A percentile compares a stretch with the other conserved stretches of the same genome.
phyloP scores from a whole-genome alignment of 2,329 filamentous ascomycete genomes.

The Neofusicoccum sp. region DNA sequence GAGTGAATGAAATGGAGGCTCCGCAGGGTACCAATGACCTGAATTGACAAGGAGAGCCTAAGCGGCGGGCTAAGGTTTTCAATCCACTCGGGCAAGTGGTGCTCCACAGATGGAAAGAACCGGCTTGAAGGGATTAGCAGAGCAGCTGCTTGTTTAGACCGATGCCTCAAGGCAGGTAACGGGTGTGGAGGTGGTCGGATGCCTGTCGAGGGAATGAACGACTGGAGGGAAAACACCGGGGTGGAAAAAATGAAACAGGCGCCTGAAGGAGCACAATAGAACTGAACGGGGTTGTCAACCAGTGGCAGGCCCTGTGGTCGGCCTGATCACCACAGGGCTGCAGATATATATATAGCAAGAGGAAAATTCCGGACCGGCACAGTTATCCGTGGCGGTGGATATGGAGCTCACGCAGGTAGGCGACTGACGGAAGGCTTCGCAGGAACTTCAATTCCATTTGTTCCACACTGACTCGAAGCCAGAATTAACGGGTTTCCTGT shows the following conservation, averaged over 20 bases:
- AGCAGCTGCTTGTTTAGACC: too few species aligned
- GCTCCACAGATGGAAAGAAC: too few species aligned
- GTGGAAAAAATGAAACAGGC: not conserved
- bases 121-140: too few species aligned
- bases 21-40: too few species aligned
- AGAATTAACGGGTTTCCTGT: not conserved
- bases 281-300: not conserved
- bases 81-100: too few species aligned
- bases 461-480: not conserved
- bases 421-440: not conserved
- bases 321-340: slow-evolving; percentile 1
- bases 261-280: not conserved
- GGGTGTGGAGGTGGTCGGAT: too few species aligned
- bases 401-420: not conserved
- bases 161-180: not conserved
- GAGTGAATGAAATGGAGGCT: too few species aligned
- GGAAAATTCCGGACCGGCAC: not conserved
- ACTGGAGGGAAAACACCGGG: not conserved
- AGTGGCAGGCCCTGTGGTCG: not conserved
- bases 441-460: not conserved
- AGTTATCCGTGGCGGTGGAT: not conserved
- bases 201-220: not conserved
- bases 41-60: too few species aligned
- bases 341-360: not conserved
- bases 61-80: too few species aligned